phyloP scores from a whole-genome alignment of 2,329 filamentous ascomycete species.

The Microcera coccophila region DNA sequence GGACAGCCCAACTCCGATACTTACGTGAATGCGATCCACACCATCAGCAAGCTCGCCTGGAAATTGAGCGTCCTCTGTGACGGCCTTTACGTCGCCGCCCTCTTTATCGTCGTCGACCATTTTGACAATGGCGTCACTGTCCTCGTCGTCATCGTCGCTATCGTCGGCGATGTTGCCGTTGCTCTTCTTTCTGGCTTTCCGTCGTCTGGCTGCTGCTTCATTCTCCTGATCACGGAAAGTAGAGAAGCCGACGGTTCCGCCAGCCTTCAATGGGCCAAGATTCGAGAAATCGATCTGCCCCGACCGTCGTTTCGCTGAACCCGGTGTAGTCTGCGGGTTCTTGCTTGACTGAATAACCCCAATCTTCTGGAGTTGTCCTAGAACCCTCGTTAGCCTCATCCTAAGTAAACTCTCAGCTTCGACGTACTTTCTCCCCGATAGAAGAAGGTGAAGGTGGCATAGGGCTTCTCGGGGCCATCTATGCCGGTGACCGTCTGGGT shows the following conservation, averaged over 20 bases:
- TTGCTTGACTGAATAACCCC: slow-evolving; percentile 74
- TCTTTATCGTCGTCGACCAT: slow-evolving; percentile 63
- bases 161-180: slow-evolving; percentile 67
- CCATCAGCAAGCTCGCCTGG: slow-evolving; percentile 75
- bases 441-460: slow-evolving; percentile 95
- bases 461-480: slow-evolving; percentile 91
- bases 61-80: slow-evolving; percentile 67
- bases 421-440: slow-evolving; percentile 89
- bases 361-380: slow-evolving; percentile 95
- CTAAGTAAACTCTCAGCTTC: slow-evolving; percentile 1
- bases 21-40: slow-evolving; percentile 75
- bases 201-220: slow-evolving; percentile 52
- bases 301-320: slow-evolving; percentile 71
- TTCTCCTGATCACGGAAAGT: slow-evolving; percentile 72
- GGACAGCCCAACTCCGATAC: too few relatives aligned
- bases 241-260: slow-evolving; percentile 86
- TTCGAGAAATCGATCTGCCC: slow-evolving; percentile 80
- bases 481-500: slow-evolving; percentile 99
- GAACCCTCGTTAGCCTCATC: slow-evolving; percentile 23
- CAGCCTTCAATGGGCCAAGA: slow-evolving; percentile 76
- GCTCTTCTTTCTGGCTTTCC: slow-evolving; percentile 57
- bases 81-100: slow-evolving; percentile 56
- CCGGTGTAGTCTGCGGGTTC: slow-evolving; percentile 56
- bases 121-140: slow-evolving; percentile 58
- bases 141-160: slow-evolving; percentile 69